Percentiles rank a stretch among this genome's conserved stretches.
Conservation (phyloP, 257 asterid species). For the Nicotiana sylvestris region DNA sequence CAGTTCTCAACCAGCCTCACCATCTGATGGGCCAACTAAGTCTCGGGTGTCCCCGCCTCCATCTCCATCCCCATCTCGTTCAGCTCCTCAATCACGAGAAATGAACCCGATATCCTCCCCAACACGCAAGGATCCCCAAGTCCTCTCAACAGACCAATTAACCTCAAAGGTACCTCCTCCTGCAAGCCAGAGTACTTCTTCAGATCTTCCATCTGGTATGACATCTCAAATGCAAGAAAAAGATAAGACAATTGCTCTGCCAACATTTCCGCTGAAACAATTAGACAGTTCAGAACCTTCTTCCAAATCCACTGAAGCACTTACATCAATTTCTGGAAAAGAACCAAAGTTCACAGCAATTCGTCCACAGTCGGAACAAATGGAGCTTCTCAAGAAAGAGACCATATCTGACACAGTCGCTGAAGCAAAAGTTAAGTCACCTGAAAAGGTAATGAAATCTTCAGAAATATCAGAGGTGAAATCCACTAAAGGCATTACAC, state of each 20-base stretch:
- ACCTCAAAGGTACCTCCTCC: constrained; percentile 22
- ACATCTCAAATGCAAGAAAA: constrained; percentile 3
- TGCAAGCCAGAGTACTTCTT: constrained; percentile 26
- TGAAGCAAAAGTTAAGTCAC: constrained; percentile 13
- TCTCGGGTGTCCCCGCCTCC: too few relatives aligned
- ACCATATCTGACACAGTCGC: not conserved
- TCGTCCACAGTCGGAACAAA: constrained; percentile 15
- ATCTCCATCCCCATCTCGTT: constrained; percentile 25
- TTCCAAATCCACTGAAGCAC: constrained; percentile 15
- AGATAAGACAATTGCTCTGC: constrained; percentile 15
- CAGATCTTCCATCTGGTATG: constrained; percentile 28
- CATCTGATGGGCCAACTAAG: constrained; percentile 19
- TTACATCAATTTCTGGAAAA: constrained; percentile 17
- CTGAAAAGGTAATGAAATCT: constrained; percentile 17
- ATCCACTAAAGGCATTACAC: constrained; percentile 1
- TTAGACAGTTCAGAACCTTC: constrained; percentile 22
- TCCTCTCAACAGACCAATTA: constrained; percentile 14
- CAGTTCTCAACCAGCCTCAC: constrained; percentile 36
- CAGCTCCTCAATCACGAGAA: constrained; percentile 27
- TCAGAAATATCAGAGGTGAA: constrained; percentile 17
- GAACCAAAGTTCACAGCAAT: constrained; percentile 21
- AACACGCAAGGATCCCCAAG: constrained; percentile 16
- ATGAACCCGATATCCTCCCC: constrained; percentile 23
- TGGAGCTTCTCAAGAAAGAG: constrained; percentile 26
- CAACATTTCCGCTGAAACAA: constrained; percentile 30